Percentiles rank a stretch among this genome's conserved stretches.
Conservation (phyloP, 192 early-diverging fungal species). For the Coemansia interrupta region DNA sequence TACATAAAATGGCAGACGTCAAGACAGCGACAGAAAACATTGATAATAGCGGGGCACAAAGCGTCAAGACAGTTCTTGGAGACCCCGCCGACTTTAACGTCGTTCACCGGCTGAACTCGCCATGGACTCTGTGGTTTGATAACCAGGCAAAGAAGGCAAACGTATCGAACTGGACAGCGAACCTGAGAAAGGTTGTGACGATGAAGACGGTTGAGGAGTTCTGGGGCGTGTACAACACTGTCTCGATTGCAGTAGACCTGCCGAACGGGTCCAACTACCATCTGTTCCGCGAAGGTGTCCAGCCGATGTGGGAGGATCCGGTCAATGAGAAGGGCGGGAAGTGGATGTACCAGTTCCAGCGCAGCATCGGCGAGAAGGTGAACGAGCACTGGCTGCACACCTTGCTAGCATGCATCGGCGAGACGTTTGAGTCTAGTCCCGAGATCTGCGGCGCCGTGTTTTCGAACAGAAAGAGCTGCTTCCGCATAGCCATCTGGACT, state of each 20-base stretch:
- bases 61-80: conserved; percentile 54
- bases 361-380: conserved; percentile 69
- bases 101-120: conserved; percentile 83
- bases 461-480: conserved; percentile 76
- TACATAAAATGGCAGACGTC: conserved; percentile 31
- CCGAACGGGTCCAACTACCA: conserved; percentile 85
- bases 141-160: conserved; percentile 77
- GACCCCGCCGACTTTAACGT: conserved; percentile 72
- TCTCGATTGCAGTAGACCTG: conserved; percentile 70
- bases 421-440: conserved; percentile 70
- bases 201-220: conserved; percentile 94
- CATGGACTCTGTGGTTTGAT: conserved; percentile 96
- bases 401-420: conserved; percentile 84
- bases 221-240: conserved; percentile 93
- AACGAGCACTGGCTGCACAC: conserved; percentile 85
- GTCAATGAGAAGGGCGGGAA: conserved; percentile 88
- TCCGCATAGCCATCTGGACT: conserved; percentile 86
- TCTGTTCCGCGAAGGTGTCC: conserved; percentile 86
- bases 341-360: conserved; percentile 75
- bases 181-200: conserved; percentile 86
- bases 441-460: conserved; percentile 89
- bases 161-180: conserved; percentile 73
- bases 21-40: conserved; percentile 8
- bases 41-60: conserved; percentile 4
- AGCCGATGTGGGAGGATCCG: conserved; percentile 93